A percentile compares a stretch with the other conserved stretches of the same genome.
These are phyloP conservation scores for Magnolia sinica DNA, from an alignment of 164 flowering plant species.

Conservation along the genomic window DNA sequence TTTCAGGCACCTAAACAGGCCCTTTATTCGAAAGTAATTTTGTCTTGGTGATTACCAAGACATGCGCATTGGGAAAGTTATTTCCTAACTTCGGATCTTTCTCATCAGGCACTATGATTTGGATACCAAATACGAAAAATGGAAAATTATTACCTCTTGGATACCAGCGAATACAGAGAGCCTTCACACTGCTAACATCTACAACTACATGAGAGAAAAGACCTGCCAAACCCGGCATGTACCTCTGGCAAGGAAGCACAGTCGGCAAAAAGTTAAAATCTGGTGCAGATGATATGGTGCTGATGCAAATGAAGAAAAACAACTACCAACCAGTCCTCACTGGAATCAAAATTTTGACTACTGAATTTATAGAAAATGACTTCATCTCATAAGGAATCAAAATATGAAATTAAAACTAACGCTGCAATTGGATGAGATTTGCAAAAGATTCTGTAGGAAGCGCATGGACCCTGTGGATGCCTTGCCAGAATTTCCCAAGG, in stretches of 20 bases:
- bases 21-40: too few species aligned
- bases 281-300: background rate
- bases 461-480: background rate
- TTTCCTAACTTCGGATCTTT: too few species aligned
- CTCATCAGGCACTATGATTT: background rate
- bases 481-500: background rate
- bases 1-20: too few species aligned
- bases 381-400: background rate
- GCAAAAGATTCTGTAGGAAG: background rate
- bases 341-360: background rate
- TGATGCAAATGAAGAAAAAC: background rate
- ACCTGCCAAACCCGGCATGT: slow-evolving; percentile 88
- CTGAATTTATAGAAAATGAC: background rate
- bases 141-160: slow-evolving; percentile 56
- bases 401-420: too few species aligned
- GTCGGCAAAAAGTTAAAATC: background rate
- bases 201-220: slow-evolving; percentile 79
- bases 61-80: too few species aligned
- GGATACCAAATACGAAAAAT: too few species aligned
- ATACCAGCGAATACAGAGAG: slow-evolving; percentile 87
- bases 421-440: background rate
- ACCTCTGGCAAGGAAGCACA: slow-evolving; percentile 52
- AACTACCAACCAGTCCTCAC: background rate
- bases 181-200: slow-evolving; percentile 89
- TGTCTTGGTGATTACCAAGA: too few species aligned